Base-by-base conservation (phyloP, 768 basidiomycete genomes). In the Lentinula detonsa region DNA sequence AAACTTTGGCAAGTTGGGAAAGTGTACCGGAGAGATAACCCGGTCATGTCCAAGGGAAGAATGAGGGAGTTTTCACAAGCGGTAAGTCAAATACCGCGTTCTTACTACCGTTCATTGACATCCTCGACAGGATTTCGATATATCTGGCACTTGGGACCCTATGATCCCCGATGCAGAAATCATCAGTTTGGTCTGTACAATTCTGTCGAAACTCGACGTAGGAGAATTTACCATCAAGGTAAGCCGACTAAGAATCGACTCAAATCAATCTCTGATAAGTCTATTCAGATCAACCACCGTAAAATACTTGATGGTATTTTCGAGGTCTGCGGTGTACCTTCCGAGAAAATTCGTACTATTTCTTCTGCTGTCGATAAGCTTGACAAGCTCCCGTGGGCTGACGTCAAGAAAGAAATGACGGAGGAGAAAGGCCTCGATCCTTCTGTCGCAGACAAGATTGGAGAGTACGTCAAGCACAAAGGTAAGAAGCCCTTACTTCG, bases 61-160 rank as follows among this genome's bases (percentile, higher is more conserved):
- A 97, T 99, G 95, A 85, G 97, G 62, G 97, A 99, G 76, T 99
- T 99, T 69, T 93, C 90, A 68, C 97, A 99, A 74, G 97, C 96
- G 64, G 93, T 95, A 65, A 65, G 85, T 76, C 4, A 4, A 3
- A 48, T 57, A 45, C 8, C 8, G 6, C 46, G 34, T 46, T 16
- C 31, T 23, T 42, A 55, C 49, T 28, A 5, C 49, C 60, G 43
- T 39, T 35, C 15, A 10, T 21, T 55, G 10, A 57, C 52, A 49
- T 59, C 3, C 18, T 15, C 11, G 42, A 21, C 66, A 96, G 95
- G 96, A 99, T 73, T 91, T 98, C 68, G 97, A 98, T 72, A 94
- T 98, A 57, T 85, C 90, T 34, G 97, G 97, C 8, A 69, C 72
- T 7, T 98, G 92, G 87, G 97, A 99, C 72, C 76, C 93, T 3